phyloP scores from a whole-genome alignment of 169 alveolate species.

The Cryptosporidium baileyi region DNA sequence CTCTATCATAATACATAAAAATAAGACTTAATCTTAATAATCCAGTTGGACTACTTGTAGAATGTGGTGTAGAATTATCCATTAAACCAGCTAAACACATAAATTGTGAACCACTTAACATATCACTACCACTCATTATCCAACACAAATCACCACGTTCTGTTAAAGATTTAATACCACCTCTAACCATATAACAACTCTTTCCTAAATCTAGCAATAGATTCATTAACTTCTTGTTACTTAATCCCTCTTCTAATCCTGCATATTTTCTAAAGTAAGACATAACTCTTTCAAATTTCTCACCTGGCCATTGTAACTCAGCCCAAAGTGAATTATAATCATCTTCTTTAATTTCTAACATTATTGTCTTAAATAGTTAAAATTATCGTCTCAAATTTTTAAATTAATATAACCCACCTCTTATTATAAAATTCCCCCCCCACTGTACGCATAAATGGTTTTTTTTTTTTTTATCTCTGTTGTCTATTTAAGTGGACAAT shows the following conservation, averaged over 20 bases:
- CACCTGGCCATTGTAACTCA: constrained; percentile 65
- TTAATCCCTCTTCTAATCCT: constrained; percentile 54
- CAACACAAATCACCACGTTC: constrained; percentile 59
- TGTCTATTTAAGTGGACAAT: constrained; percentile 70
- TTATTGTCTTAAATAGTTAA: not conserved
- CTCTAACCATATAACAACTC: constrained; percentile 61
- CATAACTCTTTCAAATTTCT: constrained; percentile 57
- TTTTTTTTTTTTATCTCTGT: not conserved
- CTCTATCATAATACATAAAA: constrained; percentile 61
- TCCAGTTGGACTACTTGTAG: constrained; percentile 66
- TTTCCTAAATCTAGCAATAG: constrained; percentile 46
- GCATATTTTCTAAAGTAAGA: constrained; percentile 55
- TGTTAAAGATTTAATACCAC: constrained; percentile 51
- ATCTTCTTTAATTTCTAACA: constrained; percentile 47
- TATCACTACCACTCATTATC: constrained; percentile 52
- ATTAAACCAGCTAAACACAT: constrained; percentile 67
- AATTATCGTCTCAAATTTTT: not conserved
- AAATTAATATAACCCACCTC: not conserved
- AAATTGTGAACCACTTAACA: constrained; percentile 57
- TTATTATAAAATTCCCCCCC: constrained; percentile 28
- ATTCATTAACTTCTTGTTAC: constrained; percentile 9
- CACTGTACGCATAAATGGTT: constrained; percentile 58
- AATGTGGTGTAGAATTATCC: constrained; percentile 70
- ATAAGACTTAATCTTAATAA: constrained; percentile 29
- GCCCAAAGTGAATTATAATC: constrained; percentile 68